Evolutionary conservation across 2,329 filamentous ascomycete genomes (phyloP).

Genomic region (Paramyrothecium sp.): DNA sequence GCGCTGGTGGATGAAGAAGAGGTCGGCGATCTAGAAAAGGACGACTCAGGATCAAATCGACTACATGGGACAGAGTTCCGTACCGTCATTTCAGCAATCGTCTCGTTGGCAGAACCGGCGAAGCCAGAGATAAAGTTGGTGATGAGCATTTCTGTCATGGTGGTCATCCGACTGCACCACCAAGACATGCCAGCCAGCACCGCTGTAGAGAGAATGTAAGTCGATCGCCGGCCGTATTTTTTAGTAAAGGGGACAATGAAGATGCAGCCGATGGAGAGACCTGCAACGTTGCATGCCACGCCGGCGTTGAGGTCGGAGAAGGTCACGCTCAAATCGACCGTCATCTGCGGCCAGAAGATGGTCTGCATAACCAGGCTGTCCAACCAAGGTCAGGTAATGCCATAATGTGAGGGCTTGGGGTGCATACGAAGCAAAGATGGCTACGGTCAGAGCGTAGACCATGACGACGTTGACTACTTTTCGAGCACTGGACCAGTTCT

Average conservation of each 20-base stretch:
- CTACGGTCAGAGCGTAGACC: constrained; percentile 22
- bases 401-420: constrained; percentile 3
- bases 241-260: constrained; percentile 31
- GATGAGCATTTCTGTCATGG: constrained; percentile 18
- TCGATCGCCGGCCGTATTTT: constrained; percentile 30
- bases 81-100: constrained; percentile 35
- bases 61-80: not conserved
- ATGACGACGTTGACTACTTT: constrained; percentile 26
- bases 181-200: constrained; percentile 16
- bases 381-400: constrained; percentile 14
- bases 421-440: constrained; percentile 22
- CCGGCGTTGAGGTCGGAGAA: constrained; percentile 20
- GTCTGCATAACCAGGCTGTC: not conserved
- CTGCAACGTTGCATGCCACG: constrained; percentile 25
- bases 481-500: constrained; percentile 29
- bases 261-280: constrained; percentile 29
- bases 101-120: constrained; percentile 37
- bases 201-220: constrained; percentile 23
- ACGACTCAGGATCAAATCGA: not conserved
- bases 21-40: constrained; percentile 20
- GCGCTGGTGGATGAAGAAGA: constrained; percentile 30
- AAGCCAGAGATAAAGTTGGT: constrained; percentile 27
- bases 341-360: constrained; percentile 32
- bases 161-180: constrained; percentile 10
- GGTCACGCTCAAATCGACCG: constrained; percentile 22